Conservation (phyloP, 768 basidiomycete genomes). For the Leccinellum albellum region DNA sequence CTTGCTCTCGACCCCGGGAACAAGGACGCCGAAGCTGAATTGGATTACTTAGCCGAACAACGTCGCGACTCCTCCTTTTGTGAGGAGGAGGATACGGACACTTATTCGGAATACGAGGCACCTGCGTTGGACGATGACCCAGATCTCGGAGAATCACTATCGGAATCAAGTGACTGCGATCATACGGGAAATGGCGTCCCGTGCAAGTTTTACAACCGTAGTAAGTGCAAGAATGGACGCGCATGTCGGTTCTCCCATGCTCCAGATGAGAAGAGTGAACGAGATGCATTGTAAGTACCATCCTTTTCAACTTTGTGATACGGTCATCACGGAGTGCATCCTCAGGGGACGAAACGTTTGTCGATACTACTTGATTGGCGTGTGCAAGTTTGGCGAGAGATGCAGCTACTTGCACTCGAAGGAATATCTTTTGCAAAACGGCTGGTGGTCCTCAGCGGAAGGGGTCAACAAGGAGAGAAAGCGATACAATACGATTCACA, state of each 20-base stretch:
- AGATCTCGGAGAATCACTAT: constrained; percentile 38
- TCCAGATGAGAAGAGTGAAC: constrained; percentile 51
- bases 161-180: constrained; percentile 52
- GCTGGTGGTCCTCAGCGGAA: constrained; percentile 43
- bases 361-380: constrained; percentile 36
- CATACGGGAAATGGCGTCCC: constrained; percentile 50
- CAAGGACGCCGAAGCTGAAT: constrained; percentile 14
- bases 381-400: constrained; percentile 37
- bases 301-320: background rate
- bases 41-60: constrained; percentile 6
- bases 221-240: constrained; percentile 42
- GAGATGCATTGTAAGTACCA: constrained; percentile 48
- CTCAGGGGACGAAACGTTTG: constrained; percentile 54
- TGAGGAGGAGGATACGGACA: background rate
- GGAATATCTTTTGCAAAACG: constrained; percentile 38
- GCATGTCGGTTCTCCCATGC: constrained; percentile 50
- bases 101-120: constrained; percentile 11
- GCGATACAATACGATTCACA: background rate
- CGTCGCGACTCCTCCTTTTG: background rate
- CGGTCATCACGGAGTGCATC: background rate
- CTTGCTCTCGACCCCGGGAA: constrained; percentile 27
- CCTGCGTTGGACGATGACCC: constrained; percentile 26
- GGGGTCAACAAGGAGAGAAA: constrained; percentile 3
- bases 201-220: constrained; percentile 56
- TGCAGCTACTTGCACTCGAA: constrained; percentile 51